Percentiles rank a stretch among this genome's conserved stretches.
phyloP scores from a whole-genome alignment of 2,329 filamentous ascomycete genomes.

The Arachnopeziza araneosa region DNA sequence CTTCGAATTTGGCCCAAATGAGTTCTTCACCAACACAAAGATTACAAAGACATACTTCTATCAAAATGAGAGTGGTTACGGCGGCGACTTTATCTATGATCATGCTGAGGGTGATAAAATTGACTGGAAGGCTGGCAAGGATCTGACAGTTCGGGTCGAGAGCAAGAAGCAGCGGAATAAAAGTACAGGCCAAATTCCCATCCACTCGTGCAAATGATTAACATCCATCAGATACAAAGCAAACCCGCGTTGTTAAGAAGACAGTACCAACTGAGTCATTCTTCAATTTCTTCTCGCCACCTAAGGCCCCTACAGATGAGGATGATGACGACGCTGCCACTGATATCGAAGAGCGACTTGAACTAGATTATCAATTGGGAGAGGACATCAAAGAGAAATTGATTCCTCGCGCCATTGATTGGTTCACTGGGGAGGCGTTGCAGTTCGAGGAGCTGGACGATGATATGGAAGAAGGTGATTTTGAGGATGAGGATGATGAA shows the following conservation, averaged over 20 bases:
- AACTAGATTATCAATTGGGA: slow-evolving; percentile 96
- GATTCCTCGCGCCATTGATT: slow-evolving; percentile 96
- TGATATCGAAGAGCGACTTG: slow-evolving; percentile 95
- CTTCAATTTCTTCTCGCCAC: slow-evolving; percentile 89
- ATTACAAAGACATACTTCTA: slow-evolving; percentile 99
- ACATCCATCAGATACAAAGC: slow-evolving; percentile 75
- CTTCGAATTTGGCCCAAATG: slow-evolving; percentile 93
- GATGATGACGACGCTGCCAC: slow-evolving; percentile 70
- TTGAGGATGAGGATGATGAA: slow-evolving; percentile 83
- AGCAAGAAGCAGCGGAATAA: slow-evolving; percentile 99
- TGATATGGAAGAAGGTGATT: slow-evolving; percentile 73
- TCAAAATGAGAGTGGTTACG: slow-evolving; percentile 97
- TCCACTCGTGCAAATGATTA: background rate
- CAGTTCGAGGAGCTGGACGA: slow-evolving; percentile 91
- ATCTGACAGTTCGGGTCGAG: slow-evolving; percentile 90
- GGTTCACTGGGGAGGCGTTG: slow-evolving; percentile 97
- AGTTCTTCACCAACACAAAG: slow-evolving; percentile 95
- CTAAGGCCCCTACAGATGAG: slow-evolving; percentile 70
- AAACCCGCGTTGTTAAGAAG: slow-evolving; percentile 98
- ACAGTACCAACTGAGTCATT: slow-evolving; percentile 98
- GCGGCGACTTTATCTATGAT: slow-evolving; percentile 99
- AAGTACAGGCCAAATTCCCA: slow-evolving; percentile 55
- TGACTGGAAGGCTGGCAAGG: slow-evolving; percentile 89
- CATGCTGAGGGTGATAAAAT: slow-evolving; percentile 98
- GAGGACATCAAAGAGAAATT: slow-evolving; percentile 99